Conservation (phyloP, 1,284 basidiomycete genomes). For the Peniophora sp. region DNA sequence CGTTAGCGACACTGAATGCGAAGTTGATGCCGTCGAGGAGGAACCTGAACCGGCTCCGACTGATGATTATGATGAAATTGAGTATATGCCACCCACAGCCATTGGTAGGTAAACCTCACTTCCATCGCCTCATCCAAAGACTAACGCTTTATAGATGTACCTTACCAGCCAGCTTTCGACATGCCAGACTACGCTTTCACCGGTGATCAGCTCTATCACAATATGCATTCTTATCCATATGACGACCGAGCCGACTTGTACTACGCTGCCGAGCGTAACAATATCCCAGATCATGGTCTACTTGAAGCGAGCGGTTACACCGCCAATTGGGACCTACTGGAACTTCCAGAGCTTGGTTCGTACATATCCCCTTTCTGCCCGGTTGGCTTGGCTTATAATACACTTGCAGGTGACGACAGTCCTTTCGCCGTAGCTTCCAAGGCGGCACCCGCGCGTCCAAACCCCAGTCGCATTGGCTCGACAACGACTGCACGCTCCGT, state of each 20-base stretch:
- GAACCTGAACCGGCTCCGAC: conserved; percentile 28
- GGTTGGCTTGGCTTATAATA: not conserved
- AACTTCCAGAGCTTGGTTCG: conserved; percentile 18
- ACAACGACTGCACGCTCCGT: too few species aligned
- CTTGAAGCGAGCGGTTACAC: conserved; percentile 15
- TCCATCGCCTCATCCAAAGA: not conserved
- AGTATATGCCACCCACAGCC: conserved; percentile 71
- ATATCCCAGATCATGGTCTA: conserved; percentile 15
- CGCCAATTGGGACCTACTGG: conserved; percentile 10
- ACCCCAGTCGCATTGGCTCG: not conserved
- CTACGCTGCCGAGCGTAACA: conserved; percentile 19
- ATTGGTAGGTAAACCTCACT: conserved; percentile 35
- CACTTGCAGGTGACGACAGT: not conserved
- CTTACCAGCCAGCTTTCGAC: conserved; percentile 27
- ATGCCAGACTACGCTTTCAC: conserved; percentile 24
- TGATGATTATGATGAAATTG: conserved; percentile 60
- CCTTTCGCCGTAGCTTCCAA: not conserved
- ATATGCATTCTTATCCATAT: conserved; percentile 16
- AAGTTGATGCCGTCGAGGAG: conserved; percentile 24
- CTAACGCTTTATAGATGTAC: conserved; percentile 15
- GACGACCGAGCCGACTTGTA: conserved; percentile 22
- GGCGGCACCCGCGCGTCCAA: not conserved
- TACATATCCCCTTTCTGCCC: not conserved
- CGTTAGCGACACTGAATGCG: conserved; percentile 55
- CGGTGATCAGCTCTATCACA: conserved; percentile 16